Evolutionary conservation across 139 green algal genomes (phyloP).

Genomic region (Picochlorum sp.): DNA sequence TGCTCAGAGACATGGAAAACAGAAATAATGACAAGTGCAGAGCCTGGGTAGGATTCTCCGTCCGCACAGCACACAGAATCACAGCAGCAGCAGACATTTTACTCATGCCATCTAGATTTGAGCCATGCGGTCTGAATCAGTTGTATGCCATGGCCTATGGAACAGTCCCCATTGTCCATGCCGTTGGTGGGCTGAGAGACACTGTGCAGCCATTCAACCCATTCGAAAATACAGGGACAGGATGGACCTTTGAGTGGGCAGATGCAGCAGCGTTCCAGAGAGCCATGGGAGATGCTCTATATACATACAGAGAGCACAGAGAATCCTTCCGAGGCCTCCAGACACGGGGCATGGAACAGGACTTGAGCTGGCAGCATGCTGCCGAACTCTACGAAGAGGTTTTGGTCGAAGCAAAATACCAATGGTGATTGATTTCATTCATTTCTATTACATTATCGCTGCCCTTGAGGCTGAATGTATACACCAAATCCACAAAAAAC

Average conservation of each 20-base stretch:
- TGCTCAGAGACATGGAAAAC: conserved; percentile 52
- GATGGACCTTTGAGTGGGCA: conserved; percentile 68
- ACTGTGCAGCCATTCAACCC: conserved; percentile 77
- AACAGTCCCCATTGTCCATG: conserved; percentile 80
- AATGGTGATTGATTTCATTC: conserved; percentile 46
- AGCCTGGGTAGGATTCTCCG: conserved; percentile 88
- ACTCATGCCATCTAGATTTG: conserved; percentile 64
- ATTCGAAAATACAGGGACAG: conserved; percentile 67
- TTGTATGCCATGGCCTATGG: conserved; percentile 96
- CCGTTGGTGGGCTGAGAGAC: conserved; percentile 74
- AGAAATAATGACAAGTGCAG: conserved; percentile 51
- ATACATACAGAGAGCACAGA: conserved; percentile 61
- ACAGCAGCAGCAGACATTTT: conserved; percentile 63
- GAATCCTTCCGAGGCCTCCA: conserved; percentile 53
- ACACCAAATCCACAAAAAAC: conserved; percentile 7
- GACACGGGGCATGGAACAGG: conserved; percentile 58
- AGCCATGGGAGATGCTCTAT: conserved; percentile 55
- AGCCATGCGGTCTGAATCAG: conserved; percentile 75
- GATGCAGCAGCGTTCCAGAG: conserved; percentile 56
- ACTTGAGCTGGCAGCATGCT: conserved; percentile 82
- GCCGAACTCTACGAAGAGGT: conserved; percentile 88
- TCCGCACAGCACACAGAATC: conserved; percentile 85
- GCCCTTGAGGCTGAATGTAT: neutral
- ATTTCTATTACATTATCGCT: neutral
- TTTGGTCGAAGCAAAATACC: conserved; percentile 83